These are phyloP conservation scores for Penicillium sp. DNA, from an alignment of 2,329 filamentous ascomycete genomes.

Conservation along the genomic window DNA sequence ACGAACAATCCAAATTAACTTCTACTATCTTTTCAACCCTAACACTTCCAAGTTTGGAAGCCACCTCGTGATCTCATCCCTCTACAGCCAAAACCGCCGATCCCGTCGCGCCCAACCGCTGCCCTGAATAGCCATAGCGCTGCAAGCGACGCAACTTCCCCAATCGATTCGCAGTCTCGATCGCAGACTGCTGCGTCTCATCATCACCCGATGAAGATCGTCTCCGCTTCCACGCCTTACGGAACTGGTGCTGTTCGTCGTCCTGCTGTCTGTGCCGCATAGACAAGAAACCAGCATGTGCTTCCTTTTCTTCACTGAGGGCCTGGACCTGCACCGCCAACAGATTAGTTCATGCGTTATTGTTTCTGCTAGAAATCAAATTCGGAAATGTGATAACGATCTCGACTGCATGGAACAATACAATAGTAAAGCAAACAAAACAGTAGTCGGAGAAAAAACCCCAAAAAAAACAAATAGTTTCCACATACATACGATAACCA, in stretches of 20 bases:
- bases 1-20: background rate
- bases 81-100: slow-evolving; percentile 11
- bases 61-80: background rate
- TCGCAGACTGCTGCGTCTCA: background rate
- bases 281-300: slow-evolving; percentile 32
- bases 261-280: slow-evolving; percentile 33
- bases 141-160: slow-evolving; percentile 17
- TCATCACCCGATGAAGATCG: slow-evolving; percentile 17
- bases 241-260: slow-evolving; percentile 36
- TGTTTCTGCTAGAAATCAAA: too few species aligned
- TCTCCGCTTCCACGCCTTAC: slow-evolving; percentile 33
- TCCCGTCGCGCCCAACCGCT: slow-evolving; percentile 5
- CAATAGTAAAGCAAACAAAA: background rate
- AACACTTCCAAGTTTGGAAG: background rate
- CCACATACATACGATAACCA: slow-evolving; percentile 35
- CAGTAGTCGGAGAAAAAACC: background rate
- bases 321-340: slow-evolving; percentile 27
- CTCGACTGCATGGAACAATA: background rate
- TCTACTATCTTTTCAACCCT: background rate
- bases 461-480: background rate
- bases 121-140: slow-evolving; percentile 10
- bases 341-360: background rate
- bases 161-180: slow-evolving; percentile 4
- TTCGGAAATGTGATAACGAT: background rate
- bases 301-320: slow-evolving; percentile 34